Evolutionary conservation across 306 rosid species (phyloP).

Genomic region (Ormosia semicastrata): DNA sequence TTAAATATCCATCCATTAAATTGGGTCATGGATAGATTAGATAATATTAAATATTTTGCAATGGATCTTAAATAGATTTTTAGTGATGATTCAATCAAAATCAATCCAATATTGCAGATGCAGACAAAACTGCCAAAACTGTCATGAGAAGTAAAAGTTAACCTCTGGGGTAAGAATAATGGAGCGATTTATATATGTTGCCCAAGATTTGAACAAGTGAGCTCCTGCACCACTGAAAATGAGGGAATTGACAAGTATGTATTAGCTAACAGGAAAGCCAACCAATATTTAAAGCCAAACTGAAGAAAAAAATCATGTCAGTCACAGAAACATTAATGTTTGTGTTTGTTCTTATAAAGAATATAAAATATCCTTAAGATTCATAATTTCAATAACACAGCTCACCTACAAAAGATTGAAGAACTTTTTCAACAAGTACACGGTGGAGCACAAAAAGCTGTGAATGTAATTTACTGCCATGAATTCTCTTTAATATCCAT

Average conservation of each 20-base stretch:
- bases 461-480: not conserved
- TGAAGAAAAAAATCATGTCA: not conserved
- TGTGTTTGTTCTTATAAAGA: not conserved
- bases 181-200: constrained; percentile 78
- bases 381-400: not conserved
- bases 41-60: too few relatives aligned
- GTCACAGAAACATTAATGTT: not conserved
- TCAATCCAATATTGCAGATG: too few relatives aligned
- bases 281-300: not conserved
- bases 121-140: constrained; percentile 3
- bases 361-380: not conserved
- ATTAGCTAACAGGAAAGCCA: not conserved
- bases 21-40: too few relatives aligned
- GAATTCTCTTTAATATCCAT: not conserved
- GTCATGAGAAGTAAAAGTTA: constrained; percentile 9
- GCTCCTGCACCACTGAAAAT: constrained; percentile 93
- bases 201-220: constrained; percentile 93
- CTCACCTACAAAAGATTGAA: not conserved
- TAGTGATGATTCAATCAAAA: too few relatives aligned
- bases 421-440: not conserved
- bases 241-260: constrained; percentile 9
- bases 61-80: too few relatives aligned
- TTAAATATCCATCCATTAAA: too few relatives aligned
- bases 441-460: not conserved
- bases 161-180: constrained; percentile 97